These are phyloP conservation scores for Betula pendula DNA, from an alignment of 306 rosid species.

Conservation along the genomic window DNA sequence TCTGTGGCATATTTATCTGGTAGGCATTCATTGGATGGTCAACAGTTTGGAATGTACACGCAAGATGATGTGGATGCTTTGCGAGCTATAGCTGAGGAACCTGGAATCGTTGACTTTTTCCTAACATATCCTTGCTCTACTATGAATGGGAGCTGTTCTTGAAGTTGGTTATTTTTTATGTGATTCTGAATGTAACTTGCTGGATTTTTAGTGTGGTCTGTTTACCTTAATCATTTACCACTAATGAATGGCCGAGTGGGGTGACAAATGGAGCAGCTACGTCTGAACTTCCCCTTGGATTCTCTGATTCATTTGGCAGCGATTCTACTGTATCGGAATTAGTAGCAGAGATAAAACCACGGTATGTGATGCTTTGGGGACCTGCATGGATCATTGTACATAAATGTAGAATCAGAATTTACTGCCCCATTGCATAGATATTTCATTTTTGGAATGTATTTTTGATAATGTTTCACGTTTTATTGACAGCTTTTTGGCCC, in stretches of 20 bases:
- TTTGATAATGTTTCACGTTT: background rate
- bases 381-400: background rate
- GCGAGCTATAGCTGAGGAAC: slow-evolving; percentile 93
- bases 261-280: slow-evolving; percentile 58
- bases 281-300: slow-evolving; percentile 59
- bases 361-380: slow-evolving; percentile 46
- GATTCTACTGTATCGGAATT: slow-evolving; percentile 73
- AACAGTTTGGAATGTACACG: slow-evolving; percentile 73
- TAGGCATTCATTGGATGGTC: slow-evolving; percentile 49
- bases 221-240: slow-evolving; percentile 60
- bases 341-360: slow-evolving; percentile 90
- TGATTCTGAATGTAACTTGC: slow-evolving; percentile 5
- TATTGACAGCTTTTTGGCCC: background rate
- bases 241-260: slow-evolving; percentile 94
- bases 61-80: slow-evolving; percentile 87
- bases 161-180: slow-evolving; percentile 9
- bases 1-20: slow-evolving; percentile 84
- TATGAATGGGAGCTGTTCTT: slow-evolving; percentile 3
- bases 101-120: slow-evolving; percentile 72
- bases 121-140: slow-evolving; percentile 80
- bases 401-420: background rate
- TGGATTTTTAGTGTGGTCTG: slow-evolving; percentile 23
- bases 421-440: background rate
- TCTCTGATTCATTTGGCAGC: slow-evolving; percentile 56
- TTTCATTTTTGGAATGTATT: background rate